Evolutionary conservation across 352 stramenopile species (phyloP), one percentile per base, ranked within the genome.

Genomic region (Globisporangium nodosum): DNA sequence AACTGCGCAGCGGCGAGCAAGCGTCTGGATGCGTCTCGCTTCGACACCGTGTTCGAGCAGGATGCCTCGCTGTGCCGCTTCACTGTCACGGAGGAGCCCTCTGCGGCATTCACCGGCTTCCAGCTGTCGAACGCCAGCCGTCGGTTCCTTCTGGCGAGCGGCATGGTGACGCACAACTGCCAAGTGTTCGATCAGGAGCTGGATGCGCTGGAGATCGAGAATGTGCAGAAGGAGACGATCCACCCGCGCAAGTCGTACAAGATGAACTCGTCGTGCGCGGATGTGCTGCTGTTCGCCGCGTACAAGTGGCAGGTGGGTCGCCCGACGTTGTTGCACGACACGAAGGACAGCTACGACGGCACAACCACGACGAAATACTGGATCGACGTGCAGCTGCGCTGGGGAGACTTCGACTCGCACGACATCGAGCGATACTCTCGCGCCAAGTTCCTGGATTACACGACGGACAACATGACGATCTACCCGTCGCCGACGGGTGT

Each of bases 371-470:
- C 84, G n/a, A 99, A 99, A 73, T 99, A 98, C 73, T 99, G 98
- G 98, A 95, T 99, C 64, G 98, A 99, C 78, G 92, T 99, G 57
- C 98, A 99, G 80, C 80, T 99, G 31, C 89, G 97, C 20, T 99
- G 98, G 98, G 98, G 98, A 49, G 98, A 99, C 75, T 99, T 99
- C 66, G 98, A 99, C 78, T 99, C 93, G 35, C 97, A 99, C 77
- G 98, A 99, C 70, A 98, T 99, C 68, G 98, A 99, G 73, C 92
- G 98, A 16, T 99, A 99, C 70, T 80, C 92, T 5, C 88, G 97
- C 54, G 97, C 97, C 49, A 99, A 99, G 78, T 99, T 99, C 78
- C 71, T 99, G 49, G 98, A 99, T 65, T 99, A 99, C 84, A 99
- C 97, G 15, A 99, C 96, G 43, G 98, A 99, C 73, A 99, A 99